phyloP scores from a whole-genome alignment of 495 filamentous ascomycete species.

The Bathelium albidoporum region DNA sequence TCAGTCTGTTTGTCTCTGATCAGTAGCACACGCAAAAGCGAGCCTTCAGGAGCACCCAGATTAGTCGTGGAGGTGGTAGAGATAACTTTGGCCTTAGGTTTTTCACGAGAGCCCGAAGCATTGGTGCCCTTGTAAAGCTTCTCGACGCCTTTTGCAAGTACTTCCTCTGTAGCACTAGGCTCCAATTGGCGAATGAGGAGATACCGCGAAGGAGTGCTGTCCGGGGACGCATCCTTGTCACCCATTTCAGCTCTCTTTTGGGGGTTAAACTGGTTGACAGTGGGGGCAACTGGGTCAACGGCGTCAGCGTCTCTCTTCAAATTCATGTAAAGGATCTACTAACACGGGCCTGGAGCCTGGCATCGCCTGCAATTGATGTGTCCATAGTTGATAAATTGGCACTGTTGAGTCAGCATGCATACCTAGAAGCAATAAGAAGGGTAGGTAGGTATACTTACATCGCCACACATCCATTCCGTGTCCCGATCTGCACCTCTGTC shows the following conservation, averaged over 20 bases:
- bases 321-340: not conserved
- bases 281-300: slow-evolving; percentile 9
- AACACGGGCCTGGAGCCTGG: not conserved
- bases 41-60: slow-evolving; percentile 65
- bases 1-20: slow-evolving; percentile 64
- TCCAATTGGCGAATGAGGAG: slow-evolving; percentile 71
- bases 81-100: slow-evolving; percentile 56
- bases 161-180: slow-evolving; percentile 60
- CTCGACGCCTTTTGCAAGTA: slow-evolving; percentile 66
- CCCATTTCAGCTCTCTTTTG: slow-evolving; percentile 31
- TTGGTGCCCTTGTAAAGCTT: slow-evolving; percentile 59
- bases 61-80: slow-evolving; percentile 65
- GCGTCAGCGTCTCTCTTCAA: not conserved
- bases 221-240: slow-evolving; percentile 69
- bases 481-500: not conserved
- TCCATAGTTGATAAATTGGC: not conserved
- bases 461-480: not conserved
- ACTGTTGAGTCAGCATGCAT: not conserved
- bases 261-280: slow-evolving; percentile 40
- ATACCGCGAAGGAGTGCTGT: slow-evolving; percentile 68
- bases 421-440: too few species aligned
- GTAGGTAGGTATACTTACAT: not conserved
- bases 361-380: not conserved
- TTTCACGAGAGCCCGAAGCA: slow-evolving; percentile 32
- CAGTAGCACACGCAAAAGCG: slow-evolving; percentile 66